A percentile compares a stretch with the other conserved stretches of the same genome.
Evolutionary conservation across 768 basidiomycete species (phyloP).

Genomic region (Tulasnella sp.): DNA sequence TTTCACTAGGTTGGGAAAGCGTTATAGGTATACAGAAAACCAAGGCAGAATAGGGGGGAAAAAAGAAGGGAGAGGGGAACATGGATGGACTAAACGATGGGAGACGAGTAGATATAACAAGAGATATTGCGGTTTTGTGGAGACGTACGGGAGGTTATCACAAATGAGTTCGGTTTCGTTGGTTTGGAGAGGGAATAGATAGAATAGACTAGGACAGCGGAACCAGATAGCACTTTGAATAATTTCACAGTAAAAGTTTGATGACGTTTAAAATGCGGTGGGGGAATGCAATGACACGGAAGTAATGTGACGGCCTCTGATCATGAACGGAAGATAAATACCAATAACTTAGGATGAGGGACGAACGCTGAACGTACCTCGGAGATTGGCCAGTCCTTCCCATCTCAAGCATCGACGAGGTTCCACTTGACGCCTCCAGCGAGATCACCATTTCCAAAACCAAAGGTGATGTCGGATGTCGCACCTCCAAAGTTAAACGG

Average conservation of each 20-base stretch:
- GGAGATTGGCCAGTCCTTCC: not conserved
- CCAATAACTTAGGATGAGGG: not conserved
- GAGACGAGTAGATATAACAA: not conserved
- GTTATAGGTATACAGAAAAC: not conserved
- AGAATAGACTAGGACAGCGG: not conserved
- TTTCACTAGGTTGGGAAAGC: not conserved
- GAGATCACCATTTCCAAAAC: conserved; percentile 7
- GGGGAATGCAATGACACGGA: not conserved
- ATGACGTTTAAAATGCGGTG: conserved; percentile 4
- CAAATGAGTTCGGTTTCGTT: not conserved
- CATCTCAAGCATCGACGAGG: conserved; percentile 8
- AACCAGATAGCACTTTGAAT: conserved; percentile 4
- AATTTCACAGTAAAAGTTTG: not conserved
- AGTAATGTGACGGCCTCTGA: not conserved
- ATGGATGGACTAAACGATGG: not conserved
- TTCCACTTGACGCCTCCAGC: conserved; percentile 10
- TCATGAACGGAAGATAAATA: not conserved
- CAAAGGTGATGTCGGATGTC: not conserved
- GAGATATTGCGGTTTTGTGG: conserved; percentile 10
- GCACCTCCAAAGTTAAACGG: not conserved
- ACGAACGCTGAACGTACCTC: not conserved
- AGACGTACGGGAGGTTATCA: not conserved
- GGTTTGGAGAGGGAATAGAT: not conserved
- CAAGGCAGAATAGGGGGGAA: not conserved
- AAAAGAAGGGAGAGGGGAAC: conserved; percentile 1